Evolutionary conservation across 768 basidiomycete genomes (phyloP), one percentile per base, ranked within the genome.

Genomic region (Boletales sp.): DNA sequence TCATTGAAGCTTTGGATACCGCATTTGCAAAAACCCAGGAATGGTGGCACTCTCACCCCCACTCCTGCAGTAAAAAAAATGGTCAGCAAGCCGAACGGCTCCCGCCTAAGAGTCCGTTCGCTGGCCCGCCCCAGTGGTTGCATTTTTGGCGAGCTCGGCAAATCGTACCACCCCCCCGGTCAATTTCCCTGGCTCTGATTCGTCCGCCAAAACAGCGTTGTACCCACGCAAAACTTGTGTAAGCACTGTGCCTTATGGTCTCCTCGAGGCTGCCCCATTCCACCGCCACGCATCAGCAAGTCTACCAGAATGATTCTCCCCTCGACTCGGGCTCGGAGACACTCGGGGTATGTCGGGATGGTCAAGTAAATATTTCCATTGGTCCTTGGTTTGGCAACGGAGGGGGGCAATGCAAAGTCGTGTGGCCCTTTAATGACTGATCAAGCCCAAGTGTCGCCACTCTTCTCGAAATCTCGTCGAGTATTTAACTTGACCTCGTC

Each of bases 331-430:
- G 24, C 36, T 36, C 55, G 62, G 58, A 48, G 17, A 15, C 2
- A 40, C 13, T 47, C 61, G 61, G 60, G 21, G 34, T 18, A 24
- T 27, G 1, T 51, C 61, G 58, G 58, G 36, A 48, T 19, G 32
- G 40, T 51, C 63, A 58, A 62, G 61, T 51, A 32, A 48, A 47
- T 11, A 11, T 46, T 55, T 35, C 50, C 8, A 61, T 63, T 60
- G 61, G 61, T 19, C 34, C 38, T 14, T 47, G 37, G 50, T 27
- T 27, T 27, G 6, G 31, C 36, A 18, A 43, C 34, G 38, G n/a
- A n/a, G 19, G 15, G 31, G 41, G 58, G 62, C 62, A 48, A 38
- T 61, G 62, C 55, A 36, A 14, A 29, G 43, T 43, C 47, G 36
- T 43, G 62, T 37, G 31, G 42, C 46, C 46, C 24, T 31, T 42